Evolutionary conservation across 805 yeast genomes (phyloP).

Genomic region (Kodamaea laetipori): DNA sequence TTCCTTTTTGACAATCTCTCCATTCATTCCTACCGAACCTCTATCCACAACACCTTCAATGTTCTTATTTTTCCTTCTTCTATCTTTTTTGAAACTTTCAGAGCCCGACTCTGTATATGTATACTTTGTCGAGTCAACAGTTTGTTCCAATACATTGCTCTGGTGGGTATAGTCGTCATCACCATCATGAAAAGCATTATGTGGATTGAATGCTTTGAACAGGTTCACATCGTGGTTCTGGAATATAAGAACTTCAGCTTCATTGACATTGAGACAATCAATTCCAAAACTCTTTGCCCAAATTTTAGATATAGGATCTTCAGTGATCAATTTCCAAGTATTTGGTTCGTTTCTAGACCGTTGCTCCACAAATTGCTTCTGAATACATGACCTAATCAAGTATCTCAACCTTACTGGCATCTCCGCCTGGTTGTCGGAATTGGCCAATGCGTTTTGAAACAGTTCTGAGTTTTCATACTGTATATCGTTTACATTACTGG

Average conservation of each 20-base stretch:
- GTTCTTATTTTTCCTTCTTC: constrained; percentile 6
- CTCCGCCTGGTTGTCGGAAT: constrained; percentile 35
- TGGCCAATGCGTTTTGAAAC: constrained; percentile 22
- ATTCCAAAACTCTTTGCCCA: constrained; percentile 61
- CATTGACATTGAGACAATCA: constrained; percentile 51
- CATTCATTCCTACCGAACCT: constrained; percentile 20
- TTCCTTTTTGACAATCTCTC: constrained; percentile 42
- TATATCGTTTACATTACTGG: constrained; percentile 24
- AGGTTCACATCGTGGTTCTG: constrained; percentile 38
- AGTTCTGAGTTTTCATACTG: constrained; percentile 27
- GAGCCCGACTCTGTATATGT: constrained; percentile 12
- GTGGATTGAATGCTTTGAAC: constrained; percentile 29
- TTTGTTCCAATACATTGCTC: constrained; percentile 31
- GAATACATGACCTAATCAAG: constrained; percentile 59
- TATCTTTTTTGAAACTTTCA: not conserved
- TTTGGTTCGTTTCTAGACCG: constrained; percentile 16
- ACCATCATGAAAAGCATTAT: constrained; percentile 25
- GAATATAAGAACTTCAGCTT: constrained; percentile 48
- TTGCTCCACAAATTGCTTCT: constrained; percentile 49
- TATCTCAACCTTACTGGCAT: constrained; percentile 57
- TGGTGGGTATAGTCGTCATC: constrained; percentile 26
- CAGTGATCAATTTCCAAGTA: constrained; percentile 63
- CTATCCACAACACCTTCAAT: constrained; percentile 16
- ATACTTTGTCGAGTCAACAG: constrained; percentile 38
- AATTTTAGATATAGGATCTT: constrained; percentile 53